phyloP scores from a whole-genome alignment of 208 protist genomes.

The Acanthamoeba royreba region DNA sequence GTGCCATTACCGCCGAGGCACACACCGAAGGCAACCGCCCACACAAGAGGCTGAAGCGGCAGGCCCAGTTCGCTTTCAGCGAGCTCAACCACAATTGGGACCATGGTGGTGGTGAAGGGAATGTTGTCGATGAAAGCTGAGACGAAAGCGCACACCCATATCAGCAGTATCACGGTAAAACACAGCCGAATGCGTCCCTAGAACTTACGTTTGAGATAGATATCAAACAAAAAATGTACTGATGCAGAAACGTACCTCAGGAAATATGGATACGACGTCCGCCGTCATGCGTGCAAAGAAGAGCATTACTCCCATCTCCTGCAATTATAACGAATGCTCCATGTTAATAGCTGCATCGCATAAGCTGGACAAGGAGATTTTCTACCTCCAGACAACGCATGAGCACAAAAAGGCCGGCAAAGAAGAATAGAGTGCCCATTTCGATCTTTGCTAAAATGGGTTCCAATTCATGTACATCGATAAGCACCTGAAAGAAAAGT shows the following conservation, averaged over 20 bases:
- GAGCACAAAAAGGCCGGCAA: constrained; percentile 69
- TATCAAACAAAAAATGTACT: neutral
- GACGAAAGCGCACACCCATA: constrained; percentile 71
- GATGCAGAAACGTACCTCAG: neutral
- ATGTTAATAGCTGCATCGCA: too few species aligned
- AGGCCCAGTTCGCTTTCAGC: constrained; percentile 55
- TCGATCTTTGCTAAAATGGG: constrained; percentile 67
- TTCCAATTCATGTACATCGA: constrained; percentile 37
- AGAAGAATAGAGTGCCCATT: constrained; percentile 72
- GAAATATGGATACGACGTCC: neutral
- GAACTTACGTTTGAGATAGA: neutral
- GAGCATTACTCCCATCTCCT: neutral
- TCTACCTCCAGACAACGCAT: constrained; percentile 67
- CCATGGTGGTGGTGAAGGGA: constrained; percentile 38
- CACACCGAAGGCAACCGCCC: constrained; percentile 71
- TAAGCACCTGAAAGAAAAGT: neutral
- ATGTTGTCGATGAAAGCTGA: constrained; percentile 47
- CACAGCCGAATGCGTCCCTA: neutral
- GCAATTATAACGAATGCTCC: too few species aligned
- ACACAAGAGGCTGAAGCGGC: constrained; percentile 72
- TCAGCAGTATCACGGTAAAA: constrained; percentile 60
- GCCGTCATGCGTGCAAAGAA: neutral
- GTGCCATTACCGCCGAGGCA: constrained; percentile 80
- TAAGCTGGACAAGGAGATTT: too few species aligned
- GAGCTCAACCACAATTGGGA: constrained; percentile 64